Base-by-base conservation (phyloP, 2,329 filamentous ascomycete genomes). In the Phaeosphaeria sp. region DNA sequence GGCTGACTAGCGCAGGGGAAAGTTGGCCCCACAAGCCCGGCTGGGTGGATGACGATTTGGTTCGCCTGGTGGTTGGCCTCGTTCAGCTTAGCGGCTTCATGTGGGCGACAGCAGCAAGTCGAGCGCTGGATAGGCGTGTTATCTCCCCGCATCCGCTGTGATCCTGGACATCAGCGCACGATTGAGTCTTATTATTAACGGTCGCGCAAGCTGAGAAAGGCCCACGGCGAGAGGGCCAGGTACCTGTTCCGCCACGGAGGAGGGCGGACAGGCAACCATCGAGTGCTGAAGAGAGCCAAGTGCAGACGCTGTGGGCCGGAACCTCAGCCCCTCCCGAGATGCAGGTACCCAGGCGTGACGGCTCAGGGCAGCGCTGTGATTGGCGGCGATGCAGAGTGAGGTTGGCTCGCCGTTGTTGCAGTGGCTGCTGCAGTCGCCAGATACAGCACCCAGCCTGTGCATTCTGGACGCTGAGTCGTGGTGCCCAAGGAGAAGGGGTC, bases 1-100 rank as follows among this genome's bases (percentile, higher is more conserved):
- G 27, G 55, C 61, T 63, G 63, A 60, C 63, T 67, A 64, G 60
- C 60, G 54, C 57, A 63, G 63, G 64, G 59, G 60, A 54, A 55
- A n/a, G 64, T 57, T 57, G 50, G 42, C 52, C 53, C 39, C 44
- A 13, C 30, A 7, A 13, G 30, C 30, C 30, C 30, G 15, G 15
- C 6, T 36, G 30, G 30, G 30, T 44, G 40, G 44, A 56, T 55
- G 56, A 48, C 61, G 60, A 66, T 64, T 66, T 49, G 66, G n/a
- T n/a, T n/a, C n/a, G n/a, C n/a, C n/a, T n/a, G n/a, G n/a, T n/a
- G n/a, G n/a, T 57, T 64, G 62, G 66, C 59, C 61, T 67, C 46
- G 43, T 49, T 51, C 48, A 49, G 50, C 47, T 13, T 63, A 67
- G 66, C 66, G 65, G 61, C 59, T 59, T 66, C 59, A 63, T 48